These are phyloP conservation scores for Talaromyces adpressus DNA, from an alignment of 495 filamentous ascomycete species.

Conservation along the genomic window DNA sequence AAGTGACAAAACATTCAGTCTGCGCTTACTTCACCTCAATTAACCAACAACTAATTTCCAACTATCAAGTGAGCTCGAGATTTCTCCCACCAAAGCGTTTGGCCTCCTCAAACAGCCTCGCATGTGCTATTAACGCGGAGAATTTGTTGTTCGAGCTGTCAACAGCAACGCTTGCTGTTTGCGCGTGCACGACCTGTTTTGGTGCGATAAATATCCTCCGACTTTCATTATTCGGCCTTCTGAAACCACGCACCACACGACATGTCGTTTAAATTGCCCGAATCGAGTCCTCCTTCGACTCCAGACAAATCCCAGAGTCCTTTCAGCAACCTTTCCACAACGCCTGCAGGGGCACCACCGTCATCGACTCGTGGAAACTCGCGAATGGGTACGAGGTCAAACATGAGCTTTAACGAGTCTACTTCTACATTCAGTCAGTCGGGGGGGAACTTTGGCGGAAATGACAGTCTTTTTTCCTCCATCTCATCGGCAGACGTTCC, in stretches of 20 bases:
- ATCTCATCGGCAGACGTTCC: neutral
- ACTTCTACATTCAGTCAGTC: slow-evolving; percentile 36
- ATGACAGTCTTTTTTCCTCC: slow-evolving; percentile 31
- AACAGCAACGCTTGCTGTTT: neutral
- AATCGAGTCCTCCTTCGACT: slow-evolving; percentile 32
- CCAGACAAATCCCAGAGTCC: slow-evolving; percentile 36
- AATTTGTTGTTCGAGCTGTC: neutral
- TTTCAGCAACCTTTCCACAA: slow-evolving; percentile 59
- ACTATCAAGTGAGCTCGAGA: neutral
- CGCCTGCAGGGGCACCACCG: slow-evolving; percentile 69
- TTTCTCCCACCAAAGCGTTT: neutral
- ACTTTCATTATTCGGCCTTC: neutral
- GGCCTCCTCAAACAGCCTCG: neutral
- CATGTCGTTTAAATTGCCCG: slow-evolving; percentile 35
- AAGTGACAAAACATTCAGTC: neutral
- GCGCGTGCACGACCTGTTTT: neutral
- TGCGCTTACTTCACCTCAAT: neutral
- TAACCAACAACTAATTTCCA: neutral
- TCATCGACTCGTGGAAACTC: slow-evolving; percentile 59
- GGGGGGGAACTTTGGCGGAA: slow-evolving; percentile 30
- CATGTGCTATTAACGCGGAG: neutral
- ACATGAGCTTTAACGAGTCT: slow-evolving; percentile 25
- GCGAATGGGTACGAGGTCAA: slow-evolving; percentile 42
- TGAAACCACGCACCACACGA: neutral
- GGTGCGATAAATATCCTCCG: neutral